Conservation (phyloP, 148 eudicot species). For the Rhododendron simsii region DNA sequence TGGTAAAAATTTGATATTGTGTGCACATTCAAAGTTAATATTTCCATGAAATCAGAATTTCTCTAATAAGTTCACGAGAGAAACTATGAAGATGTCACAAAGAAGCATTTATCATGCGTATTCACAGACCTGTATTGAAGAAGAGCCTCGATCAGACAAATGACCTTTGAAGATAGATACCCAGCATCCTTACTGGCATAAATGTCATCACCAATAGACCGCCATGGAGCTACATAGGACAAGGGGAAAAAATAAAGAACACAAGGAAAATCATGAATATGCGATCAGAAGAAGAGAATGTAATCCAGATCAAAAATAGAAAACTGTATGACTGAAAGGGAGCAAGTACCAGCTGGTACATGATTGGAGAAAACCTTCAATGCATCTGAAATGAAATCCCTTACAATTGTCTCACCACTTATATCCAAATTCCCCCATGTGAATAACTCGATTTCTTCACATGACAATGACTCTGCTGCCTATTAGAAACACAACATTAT, state of each 20-base stretch:
- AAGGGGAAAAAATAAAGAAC: background rate
- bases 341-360: constrained; percentile 54
- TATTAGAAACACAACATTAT: constrained; percentile 17
- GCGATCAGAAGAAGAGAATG: background rate
- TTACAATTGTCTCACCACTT: constrained; percentile 32
- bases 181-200: constrained; percentile 34
- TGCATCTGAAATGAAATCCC: constrained; percentile 49
- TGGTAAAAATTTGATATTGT: background rate
- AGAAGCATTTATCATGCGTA: background rate
- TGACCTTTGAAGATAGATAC: constrained; percentile 51
- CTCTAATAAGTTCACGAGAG: background rate
- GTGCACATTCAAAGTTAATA: background rate
- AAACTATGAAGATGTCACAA: background rate
- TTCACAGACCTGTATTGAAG: constrained; percentile 53
- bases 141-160: constrained; percentile 64
- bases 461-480: constrained; percentile 63
- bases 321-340: background rate
- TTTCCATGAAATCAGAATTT: background rate
- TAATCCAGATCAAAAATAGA: background rate
- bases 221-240: constrained; percentile 25
- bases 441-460: constrained; percentile 35
- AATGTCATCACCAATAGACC: constrained; percentile 34
- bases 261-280: background rate
- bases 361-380: constrained; percentile 32
- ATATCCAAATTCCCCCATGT: constrained; percentile 51